Base-by-base conservation (phyloP, 176 grass and related monocot species). In the Tillandsia fasciculata region DNA sequence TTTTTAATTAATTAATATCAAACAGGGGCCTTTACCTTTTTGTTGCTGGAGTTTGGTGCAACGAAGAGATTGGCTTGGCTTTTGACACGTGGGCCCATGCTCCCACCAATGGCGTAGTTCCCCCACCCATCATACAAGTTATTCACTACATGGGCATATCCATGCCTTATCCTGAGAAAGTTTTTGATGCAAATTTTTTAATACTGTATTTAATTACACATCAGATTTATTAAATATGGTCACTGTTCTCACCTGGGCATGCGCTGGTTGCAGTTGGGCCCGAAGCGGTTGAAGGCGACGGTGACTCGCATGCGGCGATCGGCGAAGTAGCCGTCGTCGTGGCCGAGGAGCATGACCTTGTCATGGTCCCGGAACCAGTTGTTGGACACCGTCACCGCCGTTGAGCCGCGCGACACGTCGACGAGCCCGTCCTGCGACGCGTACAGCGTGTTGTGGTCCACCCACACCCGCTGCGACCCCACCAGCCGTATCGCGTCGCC, bases 341-440 rank as follows among this genome's bases (percentile, higher is more conserved):
- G 93, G 9, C 88, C 93, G 3, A 96, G 81, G 12, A 92, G 81
- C 93, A 96, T 96, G 0, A 92, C 88, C 81, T 92, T 96, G 86
- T 92, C 89, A 18, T 96, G 93, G 64, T 90, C 17, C 9, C 66
- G 70, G 79, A 96, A 96, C 93, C 93, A 90, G 77, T 92, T 96
- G 68, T 96, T 96, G 64, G 86, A 92, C 67, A 96, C 14, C 74
- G 93, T 96, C 50, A 96, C 71, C 23, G 72, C 71, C 8, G 89
- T 92, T 27, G 83, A 92, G 1, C 93, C 89, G 2, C 80, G 73
- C 7, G 93, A 89, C 10, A 85, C 86, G 53, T 96, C 93, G 1
- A 96, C 1, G 50, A 91, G 83, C 24, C 88, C 92, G 15, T 96
- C 92, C 70, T 85, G 61, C 83, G 78, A 76, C 12, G 50, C 74